Conservation (phyloP, 2,329 filamentous ascomycete genomes). For the Fusarium lateritium region DNA sequence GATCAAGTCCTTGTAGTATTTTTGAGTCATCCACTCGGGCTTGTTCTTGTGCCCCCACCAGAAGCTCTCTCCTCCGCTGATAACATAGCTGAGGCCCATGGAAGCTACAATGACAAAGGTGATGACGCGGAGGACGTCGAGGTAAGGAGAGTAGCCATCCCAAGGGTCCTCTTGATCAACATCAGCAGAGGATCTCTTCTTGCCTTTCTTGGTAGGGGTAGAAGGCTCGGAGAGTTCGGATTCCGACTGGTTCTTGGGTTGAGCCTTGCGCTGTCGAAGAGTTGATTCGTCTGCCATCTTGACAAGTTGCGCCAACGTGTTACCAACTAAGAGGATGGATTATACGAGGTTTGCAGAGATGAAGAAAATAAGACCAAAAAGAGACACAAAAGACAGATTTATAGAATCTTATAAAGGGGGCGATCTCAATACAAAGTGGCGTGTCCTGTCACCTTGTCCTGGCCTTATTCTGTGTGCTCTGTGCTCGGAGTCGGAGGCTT, state of each 20-base stretch:
- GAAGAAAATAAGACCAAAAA: slow-evolving; percentile 2
- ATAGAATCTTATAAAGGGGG: slow-evolving; percentile 26
- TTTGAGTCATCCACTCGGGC: slow-evolving; percentile 72
- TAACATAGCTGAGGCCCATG: slow-evolving; percentile 80
- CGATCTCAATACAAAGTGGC: slow-evolving; percentile 37
- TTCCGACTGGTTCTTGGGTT: slow-evolving; percentile 40
- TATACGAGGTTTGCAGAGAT: not conserved
- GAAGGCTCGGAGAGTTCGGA: slow-evolving; percentile 44
- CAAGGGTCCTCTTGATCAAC: slow-evolving; percentile 60
- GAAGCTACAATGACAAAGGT: slow-evolving; percentile 77
- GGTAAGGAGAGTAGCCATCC: slow-evolving; percentile 67
- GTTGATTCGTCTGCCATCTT: slow-evolving; percentile 58
- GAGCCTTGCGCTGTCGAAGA: slow-evolving; percentile 63
- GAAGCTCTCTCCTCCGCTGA: slow-evolving; percentile 78
- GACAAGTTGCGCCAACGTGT: slow-evolving; percentile 12
- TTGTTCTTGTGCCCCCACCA: slow-evolving; percentile 76
- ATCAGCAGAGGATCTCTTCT: slow-evolving; percentile 39
- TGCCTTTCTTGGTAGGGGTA: slow-evolving; percentile 45
- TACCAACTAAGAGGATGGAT: not conserved
- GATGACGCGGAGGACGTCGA: slow-evolving; percentile 80
- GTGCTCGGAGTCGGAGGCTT: slow-evolving; percentile 39
- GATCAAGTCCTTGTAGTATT: slow-evolving; percentile 67
- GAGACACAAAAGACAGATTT: slow-evolving; percentile 12
- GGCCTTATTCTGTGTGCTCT: slow-evolving; percentile 17
- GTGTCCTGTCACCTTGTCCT: slow-evolving; percentile 34